Evolutionary conservation across 169 alveolate genomes (phyloP).

Genomic region (Plasmodium billcollinsi): DNA sequence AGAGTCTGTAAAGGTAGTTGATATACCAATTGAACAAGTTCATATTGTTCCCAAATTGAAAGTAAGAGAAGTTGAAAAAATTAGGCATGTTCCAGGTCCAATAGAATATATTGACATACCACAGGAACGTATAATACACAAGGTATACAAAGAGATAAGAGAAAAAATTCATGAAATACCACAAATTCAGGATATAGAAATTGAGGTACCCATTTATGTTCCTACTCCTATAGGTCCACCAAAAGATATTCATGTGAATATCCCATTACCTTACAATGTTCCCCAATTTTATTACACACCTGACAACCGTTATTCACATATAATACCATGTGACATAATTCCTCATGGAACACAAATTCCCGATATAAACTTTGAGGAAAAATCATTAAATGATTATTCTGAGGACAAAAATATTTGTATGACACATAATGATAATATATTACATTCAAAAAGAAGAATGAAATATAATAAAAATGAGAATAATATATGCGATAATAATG

Average conservation of each 20-base stretch:
- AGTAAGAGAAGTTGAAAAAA: conserved; percentile 79
- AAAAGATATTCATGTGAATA: conserved; percentile 39
- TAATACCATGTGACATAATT: neutral
- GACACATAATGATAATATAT: conserved; percentile 2
- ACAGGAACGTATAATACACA: conserved; percentile 77
- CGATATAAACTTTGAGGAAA: conserved; percentile 18
- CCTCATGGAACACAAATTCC: conserved; percentile 10
- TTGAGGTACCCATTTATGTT: conserved; percentile 75
- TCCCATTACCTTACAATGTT: conserved; percentile 72
- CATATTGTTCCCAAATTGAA: conserved; percentile 78
- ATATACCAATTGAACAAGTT: conserved; percentile 80
- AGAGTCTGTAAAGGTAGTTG: conserved; percentile 69
- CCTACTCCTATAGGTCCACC: conserved; percentile 78
- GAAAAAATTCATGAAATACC: conserved; percentile 80
- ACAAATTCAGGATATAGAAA: conserved; percentile 74
- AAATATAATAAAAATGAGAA: neutral
- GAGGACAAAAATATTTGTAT: conserved; percentile 4
- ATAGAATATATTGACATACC: conserved; percentile 77
- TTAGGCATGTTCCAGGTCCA: conserved; percentile 82
- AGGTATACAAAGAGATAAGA: conserved; percentile 53
- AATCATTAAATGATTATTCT: neutral
- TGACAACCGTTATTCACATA: conserved; percentile 12
- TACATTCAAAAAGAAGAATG: conserved; percentile 14
- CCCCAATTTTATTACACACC: conserved; percentile 73
- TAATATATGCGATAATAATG: neutral